Percentiles rank a stretch among this genome's conserved stretches.
Evolutionary conservation across 2,329 filamentous ascomycete genomes (phyloP).

Genomic region (Pestalotiopsis sp.): DNA sequence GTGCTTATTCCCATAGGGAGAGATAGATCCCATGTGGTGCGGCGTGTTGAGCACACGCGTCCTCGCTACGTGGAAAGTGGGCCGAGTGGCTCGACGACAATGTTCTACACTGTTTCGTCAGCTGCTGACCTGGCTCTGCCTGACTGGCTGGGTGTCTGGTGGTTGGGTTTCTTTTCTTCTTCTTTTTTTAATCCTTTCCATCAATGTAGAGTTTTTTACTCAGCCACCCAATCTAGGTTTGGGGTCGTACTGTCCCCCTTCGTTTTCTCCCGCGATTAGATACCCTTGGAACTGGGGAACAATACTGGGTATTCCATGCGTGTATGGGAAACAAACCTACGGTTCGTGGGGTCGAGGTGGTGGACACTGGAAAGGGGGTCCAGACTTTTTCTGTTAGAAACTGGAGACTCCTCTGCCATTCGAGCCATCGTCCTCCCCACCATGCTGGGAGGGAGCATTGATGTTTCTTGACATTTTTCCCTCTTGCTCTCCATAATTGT

Average conservation of each 20-base stretch:
- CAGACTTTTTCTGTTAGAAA: background rate
- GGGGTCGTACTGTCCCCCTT: too few species aligned
- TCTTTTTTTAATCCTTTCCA: too few species aligned
- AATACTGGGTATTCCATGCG: background rate
- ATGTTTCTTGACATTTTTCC: too few species aligned
- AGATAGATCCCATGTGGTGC: background rate
- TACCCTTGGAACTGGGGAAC: too few species aligned
- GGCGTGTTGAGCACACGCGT: conserved; percentile 9
- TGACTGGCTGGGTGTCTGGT: too few species aligned
- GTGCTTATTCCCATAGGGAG: background rate
- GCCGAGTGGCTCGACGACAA: conserved; percentile 11
- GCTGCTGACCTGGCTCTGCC: background rate
- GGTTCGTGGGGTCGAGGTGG: background rate
- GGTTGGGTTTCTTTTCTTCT: too few species aligned
- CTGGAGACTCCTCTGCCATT: background rate
- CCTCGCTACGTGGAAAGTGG: conserved; percentile 13
- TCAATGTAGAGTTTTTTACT: too few species aligned
- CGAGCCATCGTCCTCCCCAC: background rate
- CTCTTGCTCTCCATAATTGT: background rate
- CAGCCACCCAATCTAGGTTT: too few species aligned
- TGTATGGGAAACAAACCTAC: background rate
- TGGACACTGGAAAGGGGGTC: background rate
- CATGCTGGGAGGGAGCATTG: too few species aligned
- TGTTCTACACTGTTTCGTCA: conserved; percentile 3
- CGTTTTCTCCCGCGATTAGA: too few species aligned